Conservation (phyloP, 1,284 basidiomycete species). For the Ustilago loliicola region DNA sequence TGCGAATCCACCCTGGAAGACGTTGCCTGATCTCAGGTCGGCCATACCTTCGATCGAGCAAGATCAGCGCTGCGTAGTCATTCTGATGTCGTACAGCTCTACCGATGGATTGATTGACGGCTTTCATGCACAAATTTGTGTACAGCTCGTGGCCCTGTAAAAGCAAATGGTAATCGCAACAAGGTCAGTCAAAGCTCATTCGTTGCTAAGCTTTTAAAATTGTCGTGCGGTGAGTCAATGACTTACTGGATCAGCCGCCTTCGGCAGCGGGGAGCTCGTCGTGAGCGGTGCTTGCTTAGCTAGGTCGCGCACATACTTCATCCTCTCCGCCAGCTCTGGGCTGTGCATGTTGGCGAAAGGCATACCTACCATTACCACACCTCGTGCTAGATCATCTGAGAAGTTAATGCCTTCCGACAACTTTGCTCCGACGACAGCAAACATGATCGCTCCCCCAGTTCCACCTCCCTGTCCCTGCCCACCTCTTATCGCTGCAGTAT, state of each 20-base stretch:
- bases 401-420: conserved; percentile 98
- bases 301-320: conserved; percentile 73
- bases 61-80: conserved; percentile 66
- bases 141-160: conserved; percentile 63
- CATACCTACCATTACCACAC: conserved; percentile 87
- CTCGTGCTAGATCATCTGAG: conserved; percentile 83
- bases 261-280: background rate
- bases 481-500: conserved; percentile 76
- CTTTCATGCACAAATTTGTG: conserved; percentile 81
- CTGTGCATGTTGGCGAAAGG: conserved; percentile 94
- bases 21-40: conserved; percentile 57
- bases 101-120: conserved; percentile 98
- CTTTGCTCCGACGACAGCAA: conserved; percentile 96
- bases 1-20: conserved; percentile 76
- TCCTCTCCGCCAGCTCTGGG: conserved; percentile 88
- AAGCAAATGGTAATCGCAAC: background rate
- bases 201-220: too few species aligned
- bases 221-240: too few species aligned
- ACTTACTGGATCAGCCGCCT: conserved; percentile 36
- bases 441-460: conserved; percentile 70
- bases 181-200: too few species aligned
- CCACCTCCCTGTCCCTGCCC: conserved; percentile 9
- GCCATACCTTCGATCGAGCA: conserved; percentile 63
- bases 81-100: conserved; percentile 67
- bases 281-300: conserved; percentile 17